Percentiles rank a stretch among this genome's conserved stretches.
Evolutionary conservation across 305 asterid species (phyloP).

Genomic region (Fraxinus albicans): DNA sequence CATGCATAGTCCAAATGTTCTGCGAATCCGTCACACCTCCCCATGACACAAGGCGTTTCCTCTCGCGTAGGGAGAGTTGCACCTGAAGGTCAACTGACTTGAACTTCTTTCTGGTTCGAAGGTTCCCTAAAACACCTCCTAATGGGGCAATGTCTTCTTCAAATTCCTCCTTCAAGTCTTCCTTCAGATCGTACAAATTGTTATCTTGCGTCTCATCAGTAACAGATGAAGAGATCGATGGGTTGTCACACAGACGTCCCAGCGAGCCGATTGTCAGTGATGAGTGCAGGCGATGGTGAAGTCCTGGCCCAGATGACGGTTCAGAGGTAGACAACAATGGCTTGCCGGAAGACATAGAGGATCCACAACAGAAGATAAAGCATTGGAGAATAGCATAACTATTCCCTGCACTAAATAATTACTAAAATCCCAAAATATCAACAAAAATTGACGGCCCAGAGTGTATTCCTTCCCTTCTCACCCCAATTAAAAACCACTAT

Average conservation of each 20-base stretch:
- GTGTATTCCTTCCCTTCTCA: slow-evolving; percentile 17
- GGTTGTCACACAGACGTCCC: slow-evolving; percentile 27
- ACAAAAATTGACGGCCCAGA: slow-evolving; percentile 33
- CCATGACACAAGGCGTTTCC: slow-evolving; percentile 74
- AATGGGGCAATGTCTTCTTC: slow-evolving; percentile 24
- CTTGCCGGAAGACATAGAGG: slow-evolving; percentile 74
- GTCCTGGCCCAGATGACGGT: slow-evolving; percentile 37
- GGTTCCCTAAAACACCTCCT: slow-evolving; percentile 31
- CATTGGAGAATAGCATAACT: slow-evolving; percentile 42
- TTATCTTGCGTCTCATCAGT: slow-evolving; percentile 27
- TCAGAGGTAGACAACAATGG: slow-evolving; percentile 59
- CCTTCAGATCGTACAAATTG: slow-evolving; percentile 24
- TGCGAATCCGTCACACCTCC: slow-evolving; percentile 72
- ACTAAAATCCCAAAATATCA: slow-evolving; percentile 26
- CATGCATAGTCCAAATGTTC: slow-evolving; percentile 43
- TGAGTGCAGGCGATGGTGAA: slow-evolving; percentile 36
- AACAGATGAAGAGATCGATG: slow-evolving; percentile 38
- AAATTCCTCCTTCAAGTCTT: slow-evolving; percentile 29
- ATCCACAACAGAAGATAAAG: slow-evolving; percentile 38
- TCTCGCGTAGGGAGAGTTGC: slow-evolving; percentile 52
- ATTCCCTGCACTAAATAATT: slow-evolving; percentile 24
- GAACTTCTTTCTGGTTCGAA: slow-evolving; percentile 33
- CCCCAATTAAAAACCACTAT: slow-evolving; percentile 12
- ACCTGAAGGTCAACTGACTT: slow-evolving; percentile 48
- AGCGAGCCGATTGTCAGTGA: slow-evolving; percentile 37